Evolutionary conservation across 257 asterid species (phyloP).

Genomic region (Fraxinus anomala): DNA sequence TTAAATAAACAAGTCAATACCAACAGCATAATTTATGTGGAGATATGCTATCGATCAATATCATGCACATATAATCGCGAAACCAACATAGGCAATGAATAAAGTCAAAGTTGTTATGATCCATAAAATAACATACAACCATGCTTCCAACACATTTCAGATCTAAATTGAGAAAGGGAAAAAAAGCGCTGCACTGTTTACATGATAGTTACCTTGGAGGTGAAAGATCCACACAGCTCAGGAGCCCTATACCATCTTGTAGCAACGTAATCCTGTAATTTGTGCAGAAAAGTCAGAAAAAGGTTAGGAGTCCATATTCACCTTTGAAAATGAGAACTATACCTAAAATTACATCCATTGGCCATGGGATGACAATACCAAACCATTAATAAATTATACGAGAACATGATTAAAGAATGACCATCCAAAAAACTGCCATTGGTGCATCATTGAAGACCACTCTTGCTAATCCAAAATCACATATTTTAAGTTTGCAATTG

Average conservation of each 20-base stretch:
- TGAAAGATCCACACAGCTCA: conserved; percentile 28
- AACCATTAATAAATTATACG: not conserved
- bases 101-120: not conserved
- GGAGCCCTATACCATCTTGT: conserved; percentile 32
- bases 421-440: not conserved
- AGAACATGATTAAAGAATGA: not conserved
- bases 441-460: conserved; percentile 20
- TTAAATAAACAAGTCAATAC: not conserved
- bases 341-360: not conserved
- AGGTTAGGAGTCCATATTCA: not conserved
- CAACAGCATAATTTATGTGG: not conserved
- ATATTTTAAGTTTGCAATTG: conserved; percentile 19
- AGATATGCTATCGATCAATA: not conserved
- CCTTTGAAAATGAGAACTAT: not conserved
- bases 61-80: not conserved
- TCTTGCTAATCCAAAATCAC: conserved; percentile 23
- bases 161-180: not conserved
- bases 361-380: not conserved
- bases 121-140: not conserved
- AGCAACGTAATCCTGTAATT: conserved; percentile 27
- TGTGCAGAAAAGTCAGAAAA: not conserved
- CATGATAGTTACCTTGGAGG: conserved; percentile 18
- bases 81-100: not conserved
- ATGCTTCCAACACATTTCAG: not conserved
- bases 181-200: not conserved